These are phyloP conservation scores for Apiotrichum laibachii DNA, from an alignment of 1,284 basidiomycete species.

Conservation along the genomic window DNA sequence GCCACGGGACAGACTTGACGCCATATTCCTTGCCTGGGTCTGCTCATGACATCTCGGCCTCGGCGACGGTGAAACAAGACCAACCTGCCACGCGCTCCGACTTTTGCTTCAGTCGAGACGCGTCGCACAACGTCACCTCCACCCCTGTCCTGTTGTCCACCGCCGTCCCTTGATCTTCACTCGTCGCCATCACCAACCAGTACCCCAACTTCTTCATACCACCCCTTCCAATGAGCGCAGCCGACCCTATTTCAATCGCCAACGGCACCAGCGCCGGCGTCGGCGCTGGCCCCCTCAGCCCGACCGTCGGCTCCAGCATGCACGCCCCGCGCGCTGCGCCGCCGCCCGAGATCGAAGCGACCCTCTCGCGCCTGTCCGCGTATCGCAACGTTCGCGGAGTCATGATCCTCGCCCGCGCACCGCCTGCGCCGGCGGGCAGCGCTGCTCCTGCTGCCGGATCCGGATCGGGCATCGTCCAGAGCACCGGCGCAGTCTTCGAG, in stretches of 20 bases:
- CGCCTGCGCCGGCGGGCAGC: slow-evolving; percentile 39
- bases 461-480: slow-evolving; percentile 63
- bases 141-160: background rate
- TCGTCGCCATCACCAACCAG: too few species aligned
- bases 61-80: too few species aligned
- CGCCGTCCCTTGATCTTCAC: background rate
- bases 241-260: background rate
- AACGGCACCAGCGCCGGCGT: slow-evolving; percentile 6
- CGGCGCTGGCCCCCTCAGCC: background rate
- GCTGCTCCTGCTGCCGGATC: background rate
- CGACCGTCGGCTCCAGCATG: background rate
- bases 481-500: slow-evolving; percentile 81
- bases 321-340: slow-evolving; percentile 36
- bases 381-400: slow-evolving; percentile 85
- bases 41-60: too few species aligned
- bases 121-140: background rate
- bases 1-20: too few species aligned
- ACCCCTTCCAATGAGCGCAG: background rate
- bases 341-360: slow-evolving; percentile 73
- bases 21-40: too few species aligned
- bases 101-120: too few species aligned
- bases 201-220: background rate
- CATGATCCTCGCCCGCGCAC: slow-evolving; percentile 64
- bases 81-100: too few species aligned
- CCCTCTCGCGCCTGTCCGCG: slow-evolving; percentile 68